These are phyloP conservation scores for Pulicaria dysenterica DNA, from an alignment of 129 eudicot genomes.

Conservation along the genomic window DNA sequence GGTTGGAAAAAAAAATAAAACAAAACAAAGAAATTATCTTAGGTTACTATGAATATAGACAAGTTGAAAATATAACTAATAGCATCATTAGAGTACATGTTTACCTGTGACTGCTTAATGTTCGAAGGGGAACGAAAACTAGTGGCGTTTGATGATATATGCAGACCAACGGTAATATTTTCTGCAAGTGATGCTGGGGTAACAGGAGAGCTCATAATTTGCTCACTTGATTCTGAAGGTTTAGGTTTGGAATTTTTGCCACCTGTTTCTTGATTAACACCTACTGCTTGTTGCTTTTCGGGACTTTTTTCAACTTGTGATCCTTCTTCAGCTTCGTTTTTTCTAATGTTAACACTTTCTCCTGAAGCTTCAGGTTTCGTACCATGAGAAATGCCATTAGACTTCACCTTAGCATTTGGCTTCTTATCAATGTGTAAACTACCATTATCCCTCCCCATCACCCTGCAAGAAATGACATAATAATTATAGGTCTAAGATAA, in stretches of 20 bases:
- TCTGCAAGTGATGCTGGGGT: conserved; percentile 50
- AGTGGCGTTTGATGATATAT: conserved; percentile 43
- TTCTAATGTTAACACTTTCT: conserved; percentile 41
- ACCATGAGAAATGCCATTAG: conserved; percentile 52
- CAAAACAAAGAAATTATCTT: not conserved
- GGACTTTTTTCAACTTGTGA: conserved; percentile 39
- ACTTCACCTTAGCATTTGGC: conserved; percentile 41
- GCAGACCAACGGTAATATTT: conserved; percentile 38
- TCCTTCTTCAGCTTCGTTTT: conserved; percentile 42
- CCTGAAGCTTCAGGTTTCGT: conserved; percentile 39
- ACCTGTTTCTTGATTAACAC: conserved; percentile 38
- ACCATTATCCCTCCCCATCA: conserved; percentile 80
- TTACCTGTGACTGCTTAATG: conserved; percentile 55
- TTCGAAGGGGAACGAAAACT: conserved; percentile 46
- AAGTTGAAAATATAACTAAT: not conserved
- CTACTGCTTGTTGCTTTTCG: conserved; percentile 57
- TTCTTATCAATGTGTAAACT: conserved; percentile 61
- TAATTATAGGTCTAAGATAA: not conserved
- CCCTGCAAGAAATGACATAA: conserved; percentile 43
- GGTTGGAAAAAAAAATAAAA: too few relatives aligned
- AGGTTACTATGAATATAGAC: not conserved
- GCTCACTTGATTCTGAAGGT: conserved; percentile 62
- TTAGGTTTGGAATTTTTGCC: conserved; percentile 49
- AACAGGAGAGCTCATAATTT: conserved; percentile 48
- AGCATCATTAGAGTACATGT: conserved; percentile 8